Evolutionary conservation across 176 grass and related monocot genomes (phyloP).

Genomic region (Bromus sterilis): DNA sequence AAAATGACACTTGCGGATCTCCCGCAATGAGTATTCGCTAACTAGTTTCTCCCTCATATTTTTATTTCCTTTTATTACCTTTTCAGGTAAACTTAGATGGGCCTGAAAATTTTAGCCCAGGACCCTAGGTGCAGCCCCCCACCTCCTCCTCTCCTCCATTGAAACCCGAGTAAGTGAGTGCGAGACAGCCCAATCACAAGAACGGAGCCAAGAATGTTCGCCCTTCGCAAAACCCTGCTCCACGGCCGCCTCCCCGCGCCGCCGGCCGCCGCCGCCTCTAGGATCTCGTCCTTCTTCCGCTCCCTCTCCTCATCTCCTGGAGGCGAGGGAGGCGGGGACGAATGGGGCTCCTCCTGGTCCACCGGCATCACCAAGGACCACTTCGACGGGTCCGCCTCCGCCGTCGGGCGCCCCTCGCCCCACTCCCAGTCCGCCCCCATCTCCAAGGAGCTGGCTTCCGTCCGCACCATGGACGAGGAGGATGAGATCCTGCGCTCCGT

Average conservation of each 20-base stretch:
- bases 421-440: constrained; percentile 6
- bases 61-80: no score
- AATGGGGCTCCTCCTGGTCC: constrained; percentile 85
- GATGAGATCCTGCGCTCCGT: constrained; percentile 39
- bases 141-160: constrained; percentile 9
- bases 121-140: no score
- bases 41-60: no score
- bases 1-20: no score
- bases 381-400: constrained; percentile 58
- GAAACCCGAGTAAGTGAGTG: constrained; percentile 22
- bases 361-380: constrained; percentile 86
- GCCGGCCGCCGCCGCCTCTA: constrained; percentile 16
- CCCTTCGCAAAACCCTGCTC: constrained; percentile 62
- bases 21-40: no score
- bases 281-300: constrained; percentile 41
- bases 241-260: constrained; percentile 39
- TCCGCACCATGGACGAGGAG: constrained; percentile 52
- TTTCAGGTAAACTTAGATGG: constrained; percentile 5
- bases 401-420: constrained; percentile 16
- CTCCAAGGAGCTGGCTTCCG: constrained; percentile 25
- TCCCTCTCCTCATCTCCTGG: constrained; percentile 3
- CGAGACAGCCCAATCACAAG: constrained; percentile 17
- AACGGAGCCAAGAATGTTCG: constrained; percentile 34
- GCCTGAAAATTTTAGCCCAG: constrained; percentile 5
- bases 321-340: constrained; percentile 27